Base-by-base conservation (phyloP, 2,329 filamentous ascomycete species). In the Exophiala viscosa region DNA sequence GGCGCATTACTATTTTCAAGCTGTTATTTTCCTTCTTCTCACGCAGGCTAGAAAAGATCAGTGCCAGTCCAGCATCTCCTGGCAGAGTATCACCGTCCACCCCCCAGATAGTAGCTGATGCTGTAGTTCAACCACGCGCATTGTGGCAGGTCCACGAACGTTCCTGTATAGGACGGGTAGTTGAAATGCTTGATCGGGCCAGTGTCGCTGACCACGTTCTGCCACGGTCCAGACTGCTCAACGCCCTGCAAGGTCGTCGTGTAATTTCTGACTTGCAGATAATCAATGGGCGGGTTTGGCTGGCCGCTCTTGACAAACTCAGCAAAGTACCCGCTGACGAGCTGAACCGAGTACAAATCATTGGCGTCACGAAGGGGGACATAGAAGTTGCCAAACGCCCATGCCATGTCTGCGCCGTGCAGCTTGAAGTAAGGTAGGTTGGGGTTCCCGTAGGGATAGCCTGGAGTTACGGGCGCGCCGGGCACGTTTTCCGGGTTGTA, bases 341-440 rank as follows among this genome's bases (percentile, higher is more conserved):
- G 60, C 57, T 79, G 76, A 9, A 69, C 66, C 0, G 69, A 71
- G 50, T 70, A 73, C 8, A 76, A 62, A 60, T 83, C 80, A 17
- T 77, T 63, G 0, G 67, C 70, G 51, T 83, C 79, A 7, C 80
- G 71, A 50, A 77, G 66, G 0, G 73, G 70, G 5, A 71, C 61
- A 38, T 58, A 55, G 23, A 80, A 51, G 52, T 76, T 82, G 2
- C 79, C 79, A 61, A 82, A 82, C 0, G 80, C 68, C 66, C 76
- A 80, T 55, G 73, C 73, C 40, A 78, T 61, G 64, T 84, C 81
- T 0, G 78, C 75, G 13, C 78, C 81, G 60, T 84, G 81, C 54
- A 81, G 78, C 23, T 76, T 74, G 63, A 81, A 77, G 64, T 84
- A 81, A 44, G 73, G 76, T 20, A 73, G 66, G 40, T 74, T 69